These are phyloP conservation scores for Candida schatavii DNA, from an alignment of 805 yeast species.

Conservation along the genomic window DNA sequence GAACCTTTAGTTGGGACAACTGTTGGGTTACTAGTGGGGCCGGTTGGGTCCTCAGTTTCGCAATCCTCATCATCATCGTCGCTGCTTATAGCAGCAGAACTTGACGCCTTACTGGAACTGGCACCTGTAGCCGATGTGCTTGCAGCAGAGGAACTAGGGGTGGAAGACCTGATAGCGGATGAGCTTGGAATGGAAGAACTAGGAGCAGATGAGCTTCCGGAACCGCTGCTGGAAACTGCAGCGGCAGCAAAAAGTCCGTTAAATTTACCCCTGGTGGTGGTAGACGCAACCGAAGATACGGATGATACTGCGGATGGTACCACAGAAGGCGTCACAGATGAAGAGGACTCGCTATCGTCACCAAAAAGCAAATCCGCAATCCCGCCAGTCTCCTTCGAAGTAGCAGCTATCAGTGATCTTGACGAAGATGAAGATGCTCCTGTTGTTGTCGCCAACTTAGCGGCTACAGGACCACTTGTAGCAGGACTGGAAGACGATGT, in stretches of 20 bases:
- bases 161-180: not conserved
- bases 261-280: not conserved
- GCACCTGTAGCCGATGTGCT: slow-evolving; percentile 6
- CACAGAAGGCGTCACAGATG: slow-evolving; percentile 1
- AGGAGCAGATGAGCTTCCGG: not conserved
- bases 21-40: slow-evolving; percentile 7
- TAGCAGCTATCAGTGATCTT: slow-evolving; percentile 1
- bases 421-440: not conserved
- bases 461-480: too few relatives aligned
- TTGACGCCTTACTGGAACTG: slow-evolving; percentile 1
- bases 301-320: not conserved
- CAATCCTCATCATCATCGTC: slow-evolving; percentile 12
- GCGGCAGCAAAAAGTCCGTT: not conserved
- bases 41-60: slow-evolving; percentile 8
- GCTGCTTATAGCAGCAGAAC: slow-evolving; percentile 4
- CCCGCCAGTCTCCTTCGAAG: slow-evolving; percentile 3
- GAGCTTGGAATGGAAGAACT: slow-evolving; percentile 3
- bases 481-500: too few relatives aligned
- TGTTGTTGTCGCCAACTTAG: too few relatives aligned
- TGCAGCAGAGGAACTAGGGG: not conserved
- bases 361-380: slow-evolving; percentile 3
- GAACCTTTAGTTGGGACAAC: slow-evolving; percentile 1
- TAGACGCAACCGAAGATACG: not conserved
- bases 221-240: not conserved
- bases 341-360: slow-evolving; percentile 1